Evolutionary conservation across 176 grass and related monocot genomes (phyloP).

Genomic region (Metroxylon sagu): DNA sequence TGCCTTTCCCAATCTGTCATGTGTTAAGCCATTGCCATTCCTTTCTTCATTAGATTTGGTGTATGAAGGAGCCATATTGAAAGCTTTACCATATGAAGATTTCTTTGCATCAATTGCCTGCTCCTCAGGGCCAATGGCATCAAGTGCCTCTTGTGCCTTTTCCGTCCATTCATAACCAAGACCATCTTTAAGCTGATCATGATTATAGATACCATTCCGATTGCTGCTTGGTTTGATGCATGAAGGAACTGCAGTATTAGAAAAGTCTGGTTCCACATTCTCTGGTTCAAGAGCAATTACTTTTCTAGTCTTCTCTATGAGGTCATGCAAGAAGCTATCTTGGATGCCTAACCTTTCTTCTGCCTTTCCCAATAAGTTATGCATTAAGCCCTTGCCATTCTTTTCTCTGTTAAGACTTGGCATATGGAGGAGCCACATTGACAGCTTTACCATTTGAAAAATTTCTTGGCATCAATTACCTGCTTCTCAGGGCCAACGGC

Average conservation of each 20-base stretch:
- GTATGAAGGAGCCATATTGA: constrained; percentile 44
- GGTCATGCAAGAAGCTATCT: constrained; percentile 14
- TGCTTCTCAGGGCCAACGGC: constrained; percentile 29
- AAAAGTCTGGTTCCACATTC: constrained; percentile 15
- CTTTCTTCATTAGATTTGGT: constrained; percentile 55
- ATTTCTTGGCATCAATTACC: constrained; percentile 18
- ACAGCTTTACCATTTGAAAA: constrained; percentile 38
- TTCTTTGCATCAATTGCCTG: constrained; percentile 26
- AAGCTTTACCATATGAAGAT: constrained; percentile 37
- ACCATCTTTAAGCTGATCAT: constrained; percentile 5
- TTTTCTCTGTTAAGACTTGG: constrained; percentile 49
- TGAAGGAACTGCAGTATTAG: constrained; percentile 4
- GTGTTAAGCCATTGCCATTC: not conserved
- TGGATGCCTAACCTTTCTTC: not conserved
- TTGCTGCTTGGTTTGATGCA: constrained; percentile 18
- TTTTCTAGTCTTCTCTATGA: constrained; percentile 25
- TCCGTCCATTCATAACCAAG: constrained; percentile 20
- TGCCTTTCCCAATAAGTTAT: constrained; percentile 10
- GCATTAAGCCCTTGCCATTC: not conserved
- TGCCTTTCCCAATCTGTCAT: constrained; percentile 10
- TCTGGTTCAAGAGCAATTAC: constrained; percentile 28
- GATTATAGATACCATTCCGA: not conserved
- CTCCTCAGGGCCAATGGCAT: constrained; percentile 30
- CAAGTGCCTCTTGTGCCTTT: constrained; percentile 36
- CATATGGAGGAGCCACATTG: constrained; percentile 50